These are phyloP conservation scores for Trichodelitschia bisporula DNA, from an alignment of 495 filamentous ascomycete species.

Conservation along the genomic window DNA sequence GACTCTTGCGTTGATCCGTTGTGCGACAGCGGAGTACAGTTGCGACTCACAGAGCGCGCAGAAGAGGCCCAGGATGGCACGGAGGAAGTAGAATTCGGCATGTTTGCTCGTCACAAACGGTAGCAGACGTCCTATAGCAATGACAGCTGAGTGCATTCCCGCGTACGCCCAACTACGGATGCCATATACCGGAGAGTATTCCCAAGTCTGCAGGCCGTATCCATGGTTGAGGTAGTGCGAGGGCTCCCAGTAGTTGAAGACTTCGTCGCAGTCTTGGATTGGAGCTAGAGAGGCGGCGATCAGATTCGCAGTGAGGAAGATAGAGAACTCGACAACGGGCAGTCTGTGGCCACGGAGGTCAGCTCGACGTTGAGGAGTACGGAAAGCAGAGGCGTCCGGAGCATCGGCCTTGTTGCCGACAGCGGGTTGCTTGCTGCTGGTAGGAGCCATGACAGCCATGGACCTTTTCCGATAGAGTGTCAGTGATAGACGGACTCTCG, in stretches of 20 bases:
- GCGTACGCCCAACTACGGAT: constrained; percentile 94
- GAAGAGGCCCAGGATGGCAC: constrained; percentile 41
- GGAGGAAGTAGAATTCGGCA: constrained; percentile 68
- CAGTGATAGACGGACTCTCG: too few relatives aligned
- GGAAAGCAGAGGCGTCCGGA: too few relatives aligned
- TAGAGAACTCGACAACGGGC: constrained; percentile 49
- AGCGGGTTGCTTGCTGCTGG: too few relatives aligned
- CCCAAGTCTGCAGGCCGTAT: constrained; percentile 93
- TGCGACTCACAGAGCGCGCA: constrained; percentile 64
- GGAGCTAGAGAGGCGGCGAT: constrained; percentile 65
- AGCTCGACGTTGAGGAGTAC: constrained; percentile 12
- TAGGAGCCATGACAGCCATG: too few relatives aligned
- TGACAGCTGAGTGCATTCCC: constrained; percentile 52
- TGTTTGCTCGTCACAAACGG: constrained; percentile 30
- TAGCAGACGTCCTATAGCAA: constrained; percentile 35
- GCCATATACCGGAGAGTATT: constrained; percentile 87
- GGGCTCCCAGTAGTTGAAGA: constrained; percentile 99
- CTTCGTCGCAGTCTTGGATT: constrained; percentile 96
- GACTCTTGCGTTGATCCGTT: constrained; percentile 50
- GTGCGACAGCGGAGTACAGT: constrained; percentile 51
- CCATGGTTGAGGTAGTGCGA: constrained; percentile 84
- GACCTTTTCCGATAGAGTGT: too few relatives aligned
- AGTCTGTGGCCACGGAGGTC: not conserved
- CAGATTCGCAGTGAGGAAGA: constrained; percentile 46
- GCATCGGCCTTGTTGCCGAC: constrained; percentile 4